Evolutionary conservation across 306 rosid species (phyloP).

Genomic region (Cucurbita argyrosperma): DNA sequence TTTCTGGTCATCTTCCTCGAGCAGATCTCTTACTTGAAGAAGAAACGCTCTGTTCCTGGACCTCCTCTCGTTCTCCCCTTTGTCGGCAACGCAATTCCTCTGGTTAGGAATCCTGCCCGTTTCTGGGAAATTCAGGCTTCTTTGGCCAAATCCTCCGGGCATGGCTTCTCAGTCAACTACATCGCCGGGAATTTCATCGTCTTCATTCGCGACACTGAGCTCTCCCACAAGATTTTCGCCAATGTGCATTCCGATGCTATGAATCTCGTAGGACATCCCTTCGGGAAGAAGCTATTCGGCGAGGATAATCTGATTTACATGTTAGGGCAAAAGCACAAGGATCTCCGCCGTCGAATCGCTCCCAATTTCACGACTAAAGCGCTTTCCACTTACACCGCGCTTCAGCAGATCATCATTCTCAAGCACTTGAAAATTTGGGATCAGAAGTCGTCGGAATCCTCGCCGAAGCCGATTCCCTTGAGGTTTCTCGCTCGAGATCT

Average conservation of each 20-base stretch:
- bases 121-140: slow-evolving; percentile 70
- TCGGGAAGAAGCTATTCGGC: slow-evolving; percentile 82
- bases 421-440: slow-evolving; percentile 50
- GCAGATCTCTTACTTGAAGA: slow-evolving; percentile 48
- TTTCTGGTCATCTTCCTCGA: slow-evolving; percentile 34
- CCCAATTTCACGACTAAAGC: slow-evolving; percentile 78
- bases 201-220: slow-evolving; percentile 63
- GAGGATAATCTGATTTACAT: slow-evolving; percentile 77
- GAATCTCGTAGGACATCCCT: slow-evolving; percentile 70
- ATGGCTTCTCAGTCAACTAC: slow-evolving; percentile 61
- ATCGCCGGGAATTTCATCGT: slow-evolving; percentile 57
- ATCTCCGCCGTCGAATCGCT: slow-evolving; percentile 73
- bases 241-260: slow-evolving; percentile 75
- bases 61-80: slow-evolving; percentile 50
- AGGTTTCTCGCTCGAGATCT: slow-evolving; percentile 53
- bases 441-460: neutral
- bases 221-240: slow-evolving; percentile 65
- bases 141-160: slow-evolving; percentile 27
- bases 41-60: slow-evolving; percentile 44
- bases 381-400: slow-evolving; percentile 48
- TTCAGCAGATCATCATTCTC: slow-evolving; percentile 67
- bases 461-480: slow-evolving; percentile 21
- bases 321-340: slow-evolving; percentile 72
- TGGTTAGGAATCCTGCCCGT: slow-evolving; percentile 40
- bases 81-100: slow-evolving; percentile 52